A percentile compares a stretch with the other conserved stretches of the same genome.
Conservation (phyloP, 1,284 basidiomycete genomes). For the Rhizopogon parksii region DNA sequence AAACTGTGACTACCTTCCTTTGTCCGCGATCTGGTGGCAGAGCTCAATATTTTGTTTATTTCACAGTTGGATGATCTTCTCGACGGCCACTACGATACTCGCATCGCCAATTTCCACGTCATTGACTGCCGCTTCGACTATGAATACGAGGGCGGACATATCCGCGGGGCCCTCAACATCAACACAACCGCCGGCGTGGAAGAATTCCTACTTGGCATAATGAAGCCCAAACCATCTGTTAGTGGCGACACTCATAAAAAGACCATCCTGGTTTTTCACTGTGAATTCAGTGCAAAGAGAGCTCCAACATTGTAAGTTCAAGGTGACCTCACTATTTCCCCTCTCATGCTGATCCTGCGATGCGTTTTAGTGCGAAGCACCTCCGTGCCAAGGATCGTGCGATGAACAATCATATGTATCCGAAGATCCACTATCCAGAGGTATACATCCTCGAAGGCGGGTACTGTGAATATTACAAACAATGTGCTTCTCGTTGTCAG, state of each 20-base stretch:
- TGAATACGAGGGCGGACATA: slow-evolving; percentile 92
- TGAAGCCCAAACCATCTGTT: slow-evolving; percentile 69
- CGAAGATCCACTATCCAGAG: slow-evolving; percentile 93
- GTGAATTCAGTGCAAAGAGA: slow-evolving; percentile 93
- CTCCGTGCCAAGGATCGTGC: slow-evolving; percentile 86
- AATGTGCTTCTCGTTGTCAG: slow-evolving; percentile 63
- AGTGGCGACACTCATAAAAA: slow-evolving; percentile 75
- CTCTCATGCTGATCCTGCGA: neutral
- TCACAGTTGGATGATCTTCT: slow-evolving; percentile 68
- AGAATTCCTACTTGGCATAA: slow-evolving; percentile 64
- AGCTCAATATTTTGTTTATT: neutral
- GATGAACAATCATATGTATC: slow-evolving; percentile 83
- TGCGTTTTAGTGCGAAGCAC: slow-evolving; percentile 71
- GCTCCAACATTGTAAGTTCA: slow-evolving; percentile 86
- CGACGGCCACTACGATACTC: slow-evolving; percentile 60
- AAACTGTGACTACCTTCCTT: slow-evolving; percentile 57
- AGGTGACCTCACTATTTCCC: slow-evolving; percentile 1
- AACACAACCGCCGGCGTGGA: slow-evolving; percentile 81
- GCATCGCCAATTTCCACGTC: slow-evolving; percentile 68
- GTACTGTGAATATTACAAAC: slow-evolving; percentile 82
- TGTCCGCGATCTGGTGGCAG: neutral
- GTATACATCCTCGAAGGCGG: slow-evolving; percentile 96
- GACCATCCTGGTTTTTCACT: slow-evolving; percentile 92
- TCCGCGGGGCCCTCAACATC: slow-evolving; percentile 88
- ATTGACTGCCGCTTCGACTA: slow-evolving; percentile 99